These are phyloP conservation scores for Diplotaxis tenuifolia DNA, from an alignment of 345 rosid genomes.

Conservation along the genomic window DNA sequence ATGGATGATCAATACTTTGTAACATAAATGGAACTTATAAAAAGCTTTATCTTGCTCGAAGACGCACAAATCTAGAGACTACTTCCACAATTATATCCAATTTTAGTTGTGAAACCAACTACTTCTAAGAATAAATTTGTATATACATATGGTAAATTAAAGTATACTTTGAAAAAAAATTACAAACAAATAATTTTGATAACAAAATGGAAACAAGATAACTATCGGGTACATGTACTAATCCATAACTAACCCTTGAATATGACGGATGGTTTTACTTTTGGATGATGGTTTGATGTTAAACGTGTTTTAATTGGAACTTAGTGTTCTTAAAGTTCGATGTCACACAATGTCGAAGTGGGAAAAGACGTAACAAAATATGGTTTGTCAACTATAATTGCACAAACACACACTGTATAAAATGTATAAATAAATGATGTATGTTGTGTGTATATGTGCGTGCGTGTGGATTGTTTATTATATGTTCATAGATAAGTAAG, in stretches of 20 bases:
- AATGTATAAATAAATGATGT: background rate
- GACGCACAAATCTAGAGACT: background rate
- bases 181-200: background rate
- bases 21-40: background rate
- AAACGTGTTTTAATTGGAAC: slow-evolving; percentile 16
- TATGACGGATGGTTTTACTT: background rate
- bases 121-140: background rate
- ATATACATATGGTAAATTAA: background rate
- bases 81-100: background rate
- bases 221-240: background rate
- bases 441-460: background rate
- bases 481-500: background rate
- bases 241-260: slow-evolving; percentile 12
- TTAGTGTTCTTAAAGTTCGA: slow-evolving; percentile 27
- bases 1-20: background rate
- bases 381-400: slow-evolving; percentile 7
- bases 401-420: slow-evolving; percentile 11
- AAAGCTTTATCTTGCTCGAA: background rate
- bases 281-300: slow-evolving; percentile 10
- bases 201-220: background rate
- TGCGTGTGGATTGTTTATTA: background rate
- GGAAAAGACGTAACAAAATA: slow-evolving; percentile 23
- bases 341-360: slow-evolving; percentile 25
- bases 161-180: background rate
- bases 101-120: background rate